Evolutionary conservation across 441 rosid species (phyloP).

Genomic region (Gossypium schwendimanii): DNA sequence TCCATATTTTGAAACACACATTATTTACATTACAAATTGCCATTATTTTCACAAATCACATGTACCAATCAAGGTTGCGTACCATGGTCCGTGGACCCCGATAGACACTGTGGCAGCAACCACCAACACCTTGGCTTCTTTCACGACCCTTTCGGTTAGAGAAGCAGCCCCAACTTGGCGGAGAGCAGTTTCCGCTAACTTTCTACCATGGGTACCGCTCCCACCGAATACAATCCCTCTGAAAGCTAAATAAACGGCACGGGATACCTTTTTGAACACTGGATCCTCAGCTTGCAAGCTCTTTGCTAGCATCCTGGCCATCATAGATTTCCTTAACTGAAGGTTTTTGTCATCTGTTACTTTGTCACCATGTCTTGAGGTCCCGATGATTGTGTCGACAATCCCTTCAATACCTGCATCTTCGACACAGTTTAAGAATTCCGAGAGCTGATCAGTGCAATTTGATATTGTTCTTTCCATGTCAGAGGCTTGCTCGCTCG

Average conservation of each 20-base stretch:
- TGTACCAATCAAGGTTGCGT: constrained; percentile 27
- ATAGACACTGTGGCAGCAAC: constrained; percentile 55
- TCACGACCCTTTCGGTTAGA: constrained; percentile 50
- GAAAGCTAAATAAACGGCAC: constrained; percentile 54
- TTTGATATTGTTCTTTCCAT: constrained; percentile 45
- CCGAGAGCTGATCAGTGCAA: constrained; percentile 35
- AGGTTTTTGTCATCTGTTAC: constrained; percentile 23
- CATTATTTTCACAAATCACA: constrained; percentile 12
- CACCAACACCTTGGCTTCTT: constrained; percentile 51
- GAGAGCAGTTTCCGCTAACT: constrained; percentile 52
- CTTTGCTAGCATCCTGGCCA: constrained; percentile 64
- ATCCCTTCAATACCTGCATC: constrained; percentile 56
- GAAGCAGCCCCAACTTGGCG: constrained; percentile 48
- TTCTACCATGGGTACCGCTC: constrained; percentile 44
- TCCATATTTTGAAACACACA: background rate
- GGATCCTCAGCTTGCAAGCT: constrained; percentile 78
- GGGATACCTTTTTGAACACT: constrained; percentile 68
- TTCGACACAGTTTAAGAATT: constrained; percentile 42
- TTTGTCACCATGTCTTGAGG: constrained; percentile 14
- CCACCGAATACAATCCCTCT: constrained; percentile 72
- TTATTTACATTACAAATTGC: constrained; percentile 10
- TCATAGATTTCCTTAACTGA: constrained; percentile 46
- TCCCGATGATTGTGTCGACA: constrained; percentile 39
- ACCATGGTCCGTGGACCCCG: constrained; percentile 74
- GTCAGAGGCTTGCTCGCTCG: constrained; percentile 45